These are phyloP conservation scores for Hortaea werneckii DNA, from an alignment of 2,329 filamentous ascomycete genomes.

Conservation along the genomic window DNA sequence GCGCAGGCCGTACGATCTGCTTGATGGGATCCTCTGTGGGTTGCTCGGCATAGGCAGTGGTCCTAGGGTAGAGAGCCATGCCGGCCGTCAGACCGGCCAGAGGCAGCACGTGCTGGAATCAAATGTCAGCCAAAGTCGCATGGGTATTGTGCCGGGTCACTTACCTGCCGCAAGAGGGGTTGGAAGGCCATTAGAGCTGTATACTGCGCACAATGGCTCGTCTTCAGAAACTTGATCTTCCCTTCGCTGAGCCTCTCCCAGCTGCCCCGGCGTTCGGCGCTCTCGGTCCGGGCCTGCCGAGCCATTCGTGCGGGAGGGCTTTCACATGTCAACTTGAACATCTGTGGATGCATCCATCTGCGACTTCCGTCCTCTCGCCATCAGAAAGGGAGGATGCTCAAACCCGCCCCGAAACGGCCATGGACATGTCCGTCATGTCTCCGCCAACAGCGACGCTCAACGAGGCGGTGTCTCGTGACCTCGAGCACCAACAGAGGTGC, in stretches of 20 bases:
- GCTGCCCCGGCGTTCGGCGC: too few species aligned
- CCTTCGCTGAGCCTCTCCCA: too few species aligned
- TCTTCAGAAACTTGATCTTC: neutral
- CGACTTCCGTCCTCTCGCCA: too few species aligned
- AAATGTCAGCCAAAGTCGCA: neutral
- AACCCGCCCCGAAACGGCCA: slow-evolving; percentile 32
- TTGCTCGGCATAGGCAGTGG: slow-evolving; percentile 40
- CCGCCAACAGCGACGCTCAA: slow-evolving; percentile 22
- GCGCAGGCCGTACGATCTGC: slow-evolving; percentile 15
- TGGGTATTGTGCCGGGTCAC: slow-evolving; percentile 5
- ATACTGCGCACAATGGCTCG: slow-evolving; percentile 6
- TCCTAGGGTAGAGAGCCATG: slow-evolving; percentile 37
- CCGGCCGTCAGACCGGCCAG: slow-evolving; percentile 37
- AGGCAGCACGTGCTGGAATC: slow-evolving; percentile 39
- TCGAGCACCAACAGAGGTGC: slow-evolving; percentile 19
- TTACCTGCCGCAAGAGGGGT: slow-evolving; percentile 43
- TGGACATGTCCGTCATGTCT: slow-evolving; percentile 57
- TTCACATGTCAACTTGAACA: too few species aligned
- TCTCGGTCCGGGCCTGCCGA: too few species aligned
- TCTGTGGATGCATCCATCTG: too few species aligned
- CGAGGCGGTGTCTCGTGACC: slow-evolving; percentile 18
- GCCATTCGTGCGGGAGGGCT: too few species aligned
- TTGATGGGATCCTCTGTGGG: slow-evolving; percentile 20
- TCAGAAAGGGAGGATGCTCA: slow-evolving; percentile 26
- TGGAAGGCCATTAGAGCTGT: slow-evolving; percentile 41